A percentile compares a stretch with the other conserved stretches of the same genome.
These are phyloP conservation scores for Botrytis squamosa DNA, from an alignment of 2,329 filamentous ascomycete genomes.

Conservation along the genomic window DNA sequence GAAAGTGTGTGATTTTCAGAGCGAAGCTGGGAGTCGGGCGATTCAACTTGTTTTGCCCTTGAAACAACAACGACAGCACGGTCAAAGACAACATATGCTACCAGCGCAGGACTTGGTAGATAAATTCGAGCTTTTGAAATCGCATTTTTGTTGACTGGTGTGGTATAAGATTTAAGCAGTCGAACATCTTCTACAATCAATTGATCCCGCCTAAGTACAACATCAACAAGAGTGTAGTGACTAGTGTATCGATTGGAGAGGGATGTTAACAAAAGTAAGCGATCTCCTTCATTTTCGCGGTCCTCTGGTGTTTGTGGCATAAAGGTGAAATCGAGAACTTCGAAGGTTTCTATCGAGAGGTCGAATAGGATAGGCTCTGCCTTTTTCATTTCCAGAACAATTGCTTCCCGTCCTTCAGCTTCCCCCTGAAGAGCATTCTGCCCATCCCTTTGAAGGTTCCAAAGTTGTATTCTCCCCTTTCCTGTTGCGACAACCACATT, in stretches of 20 bases:
- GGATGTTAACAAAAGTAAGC: constrained; percentile 61
- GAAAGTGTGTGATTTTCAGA: constrained; percentile 62
- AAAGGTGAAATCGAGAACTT: constrained; percentile 78
- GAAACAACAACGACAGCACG: constrained; percentile 76
- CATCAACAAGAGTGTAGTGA: constrained; percentile 74
- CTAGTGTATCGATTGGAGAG: constrained; percentile 52
- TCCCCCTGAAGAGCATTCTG: constrained; percentile 74
- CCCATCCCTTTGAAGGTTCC: constrained; percentile 86
- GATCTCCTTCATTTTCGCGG: constrained; percentile 51
- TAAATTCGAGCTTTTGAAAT: constrained; percentile 64
- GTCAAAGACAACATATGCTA: constrained; percentile 79
- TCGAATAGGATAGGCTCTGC: constrained; percentile 50
- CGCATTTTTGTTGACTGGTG: constrained; percentile 44
- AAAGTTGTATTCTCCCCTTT: constrained; percentile 75
- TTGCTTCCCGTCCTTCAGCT: constrained; percentile 63
- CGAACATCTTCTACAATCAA: constrained; percentile 64
- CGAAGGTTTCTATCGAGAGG: constrained; percentile 59
- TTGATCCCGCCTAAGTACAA: constrained; percentile 56
- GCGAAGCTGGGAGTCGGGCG: constrained; percentile 74
- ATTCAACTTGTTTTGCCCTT: constrained; percentile 63
- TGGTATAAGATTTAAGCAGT: constrained; percentile 63
- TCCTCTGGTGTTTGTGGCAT: constrained; percentile 55
- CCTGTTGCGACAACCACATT: constrained; percentile 78
- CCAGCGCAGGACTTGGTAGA: constrained; percentile 73
- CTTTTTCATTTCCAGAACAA: constrained; percentile 61